These are phyloP conservation scores for Melocanna baccifera DNA, from an alignment of 176 grass and related monocot species.

Conservation along the genomic window DNA sequence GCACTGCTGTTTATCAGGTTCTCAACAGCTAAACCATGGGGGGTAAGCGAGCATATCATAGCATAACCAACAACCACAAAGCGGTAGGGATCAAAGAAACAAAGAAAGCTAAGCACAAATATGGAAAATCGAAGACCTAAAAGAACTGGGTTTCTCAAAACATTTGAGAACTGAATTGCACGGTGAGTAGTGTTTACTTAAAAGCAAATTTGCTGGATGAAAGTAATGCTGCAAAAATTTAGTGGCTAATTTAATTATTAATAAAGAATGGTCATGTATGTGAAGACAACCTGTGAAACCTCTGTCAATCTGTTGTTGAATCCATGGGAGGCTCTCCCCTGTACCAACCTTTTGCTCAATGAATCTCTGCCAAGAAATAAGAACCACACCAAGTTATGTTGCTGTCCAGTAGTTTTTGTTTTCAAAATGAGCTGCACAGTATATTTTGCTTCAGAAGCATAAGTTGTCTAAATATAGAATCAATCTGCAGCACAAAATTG, in stretches of 20 bases:
- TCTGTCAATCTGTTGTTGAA: slow-evolving; percentile 45
- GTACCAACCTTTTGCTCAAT: slow-evolving; percentile 47
- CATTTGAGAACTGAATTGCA: neutral
- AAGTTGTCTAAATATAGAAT: neutral
- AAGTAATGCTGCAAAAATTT: slow-evolving; percentile 3
- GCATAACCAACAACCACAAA: neutral
- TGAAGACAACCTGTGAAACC: slow-evolving; percentile 50
- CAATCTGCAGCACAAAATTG: neutral
- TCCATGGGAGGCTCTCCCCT: slow-evolving; percentile 36
- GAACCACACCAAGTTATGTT: neutral
- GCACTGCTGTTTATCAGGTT: slow-evolving; percentile 55
- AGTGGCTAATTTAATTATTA: neutral
- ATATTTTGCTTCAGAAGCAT: slow-evolving; percentile 10
- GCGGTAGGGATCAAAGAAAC: neutral
- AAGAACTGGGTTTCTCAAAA: slow-evolving; percentile 10
- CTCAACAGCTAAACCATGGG: slow-evolving; percentile 54
- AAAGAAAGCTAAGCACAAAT: neutral
- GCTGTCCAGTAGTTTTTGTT: neutral
- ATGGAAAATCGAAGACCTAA: neutral
- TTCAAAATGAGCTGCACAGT: slow-evolving; percentile 1
- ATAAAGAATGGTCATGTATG: neutral
- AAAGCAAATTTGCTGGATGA: neutral
- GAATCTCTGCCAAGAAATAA: slow-evolving; percentile 37
- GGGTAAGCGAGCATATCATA: neutral
- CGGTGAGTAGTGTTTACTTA: neutral